These are phyloP conservation scores for Curvularia sp. DNA, from an alignment of 2,329 filamentous ascomycete species.

Conservation along the genomic window DNA sequence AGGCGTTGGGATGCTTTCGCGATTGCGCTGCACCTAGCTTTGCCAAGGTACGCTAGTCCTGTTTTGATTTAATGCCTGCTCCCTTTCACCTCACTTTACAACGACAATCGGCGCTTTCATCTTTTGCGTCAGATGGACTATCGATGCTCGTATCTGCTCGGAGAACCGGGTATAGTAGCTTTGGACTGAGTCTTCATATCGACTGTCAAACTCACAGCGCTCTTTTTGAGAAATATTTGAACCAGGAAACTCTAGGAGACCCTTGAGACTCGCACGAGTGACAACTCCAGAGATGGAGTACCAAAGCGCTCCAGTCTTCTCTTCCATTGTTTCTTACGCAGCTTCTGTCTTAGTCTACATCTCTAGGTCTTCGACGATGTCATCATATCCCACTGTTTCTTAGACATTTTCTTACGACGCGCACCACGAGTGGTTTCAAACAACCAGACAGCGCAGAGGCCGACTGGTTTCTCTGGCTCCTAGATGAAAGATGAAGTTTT, in stretches of 20 bases:
- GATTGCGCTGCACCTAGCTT: constrained; percentile 26
- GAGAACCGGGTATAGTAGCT: not conserved
- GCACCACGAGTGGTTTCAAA: not conserved
- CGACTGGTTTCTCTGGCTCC: too few species aligned
- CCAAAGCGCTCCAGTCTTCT: not conserved
- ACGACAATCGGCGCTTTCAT: not conserved
- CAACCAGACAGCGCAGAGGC: too few species aligned
- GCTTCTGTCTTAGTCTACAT: not conserved
- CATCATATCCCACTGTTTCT: not conserved
- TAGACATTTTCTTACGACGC: not conserved
- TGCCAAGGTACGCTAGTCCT: constrained; percentile 27
- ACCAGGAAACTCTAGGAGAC: not conserved
- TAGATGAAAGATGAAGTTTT: too few species aligned
- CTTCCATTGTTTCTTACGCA: not conserved
- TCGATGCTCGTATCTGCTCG: not conserved
- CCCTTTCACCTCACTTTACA: constrained; percentile 8
- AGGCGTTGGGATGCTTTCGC: constrained; percentile 32
- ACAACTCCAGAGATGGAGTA: not conserved
- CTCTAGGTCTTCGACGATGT: not conserved
- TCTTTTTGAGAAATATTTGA: not conserved
- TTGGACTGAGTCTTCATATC: not conserved
- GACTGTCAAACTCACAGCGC: too few species aligned
- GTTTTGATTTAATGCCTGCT: constrained; percentile 1
- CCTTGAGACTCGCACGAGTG: not conserved
- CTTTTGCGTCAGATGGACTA: not conserved